Conservation (phyloP, 805 yeast genomes). For the Zygoascus bituminiphila region DNA sequence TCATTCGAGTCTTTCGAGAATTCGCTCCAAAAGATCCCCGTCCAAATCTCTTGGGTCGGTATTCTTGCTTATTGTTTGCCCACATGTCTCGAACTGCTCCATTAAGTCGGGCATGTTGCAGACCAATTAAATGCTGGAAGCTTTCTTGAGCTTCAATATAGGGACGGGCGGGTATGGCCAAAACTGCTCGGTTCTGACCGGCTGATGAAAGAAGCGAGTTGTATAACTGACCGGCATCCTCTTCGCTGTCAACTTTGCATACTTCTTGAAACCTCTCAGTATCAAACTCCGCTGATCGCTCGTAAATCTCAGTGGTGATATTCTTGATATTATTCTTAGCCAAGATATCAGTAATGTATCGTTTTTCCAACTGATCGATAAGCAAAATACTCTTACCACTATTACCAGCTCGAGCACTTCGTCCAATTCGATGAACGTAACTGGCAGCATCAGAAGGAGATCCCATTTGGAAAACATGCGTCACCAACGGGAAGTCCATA, state of each 20-base stretch:
- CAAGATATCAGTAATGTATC: slow-evolving; percentile 43
- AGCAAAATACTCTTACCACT: slow-evolving; percentile 63
- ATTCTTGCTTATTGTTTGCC: slow-evolving; percentile 5
- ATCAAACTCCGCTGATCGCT: slow-evolving; percentile 16
- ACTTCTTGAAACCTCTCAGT: slow-evolving; percentile 11
- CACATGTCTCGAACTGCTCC: slow-evolving; percentile 16
- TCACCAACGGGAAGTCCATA: slow-evolving; percentile 84
- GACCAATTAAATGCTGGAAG: slow-evolving; percentile 22
- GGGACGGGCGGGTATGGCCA: slow-evolving; percentile 13
- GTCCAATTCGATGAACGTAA: slow-evolving; percentile 87
- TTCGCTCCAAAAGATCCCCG: slow-evolving; percentile 18
- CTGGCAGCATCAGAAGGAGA: slow-evolving; percentile 67
- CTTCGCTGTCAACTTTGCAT: slow-evolving; percentile 14
- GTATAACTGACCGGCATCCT: slow-evolving; percentile 20
- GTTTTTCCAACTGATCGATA: slow-evolving; percentile 46
- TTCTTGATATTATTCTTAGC: slow-evolving; percentile 42
- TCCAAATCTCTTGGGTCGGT: neutral
- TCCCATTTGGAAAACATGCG: slow-evolving; percentile 79
- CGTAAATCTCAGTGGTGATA: slow-evolving; percentile 10
- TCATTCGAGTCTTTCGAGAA: slow-evolving; percentile 20
- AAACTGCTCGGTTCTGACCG: slow-evolving; percentile 19
- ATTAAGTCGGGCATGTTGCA: slow-evolving; percentile 15
- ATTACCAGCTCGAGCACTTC: slow-evolving; percentile 91
- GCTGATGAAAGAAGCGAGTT: slow-evolving; percentile 18
- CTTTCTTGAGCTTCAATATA: slow-evolving; percentile 22